Evolutionary conservation across 1,139 yeast genomes (phyloP), one percentile per base, ranked within the genome.

Genomic region (Pichia sp.): DNA sequence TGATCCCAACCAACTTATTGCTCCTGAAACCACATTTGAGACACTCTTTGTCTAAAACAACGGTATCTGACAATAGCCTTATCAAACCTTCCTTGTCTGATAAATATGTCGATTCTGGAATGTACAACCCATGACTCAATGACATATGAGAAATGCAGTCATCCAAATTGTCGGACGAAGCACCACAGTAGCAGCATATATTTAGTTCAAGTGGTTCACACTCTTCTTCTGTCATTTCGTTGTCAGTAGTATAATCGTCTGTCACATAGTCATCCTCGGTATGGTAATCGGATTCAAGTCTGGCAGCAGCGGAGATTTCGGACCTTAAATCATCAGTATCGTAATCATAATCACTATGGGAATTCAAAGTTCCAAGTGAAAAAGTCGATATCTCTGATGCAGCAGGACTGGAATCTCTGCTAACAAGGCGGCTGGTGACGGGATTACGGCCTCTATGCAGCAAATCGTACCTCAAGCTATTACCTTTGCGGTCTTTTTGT

Each of bases 301-400:
- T 45, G 14, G 16, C 30, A 14, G 3, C 24, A 9, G 48, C 66
- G n/a, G 57, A 54, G 24, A 58, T 60, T 17, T 60, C 63, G 1
- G 67, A 62, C 14, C 43, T 38, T 5, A 57, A 52, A 30, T 66
- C 67, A 51, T 74, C 75, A 8, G 59, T 58, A 20, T 62, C 64
- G 29, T 55, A 54, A 9, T 56, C 62, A 55, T 47, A 50, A 30
- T 55, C 57, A 48, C 58, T 53, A 2, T 53, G 58, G 8, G 64
- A 56, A 12, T 70, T 71, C 2, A 86, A 77, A 10, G 83, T 85
- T 14, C 88, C 90, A 31, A 86, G 71, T 0, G 92, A 84, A 62
- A 87, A 80, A 40, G 78, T 80, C 1, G 89, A 83, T 0, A 75
- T 73, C 4, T 80, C 75, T 4, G 87, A 80, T 6, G 72, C 71